phyloP scores from a whole-genome alignment of 495 filamentous ascomycete genomes.

The Podospora pseudopauciseta region DNA sequence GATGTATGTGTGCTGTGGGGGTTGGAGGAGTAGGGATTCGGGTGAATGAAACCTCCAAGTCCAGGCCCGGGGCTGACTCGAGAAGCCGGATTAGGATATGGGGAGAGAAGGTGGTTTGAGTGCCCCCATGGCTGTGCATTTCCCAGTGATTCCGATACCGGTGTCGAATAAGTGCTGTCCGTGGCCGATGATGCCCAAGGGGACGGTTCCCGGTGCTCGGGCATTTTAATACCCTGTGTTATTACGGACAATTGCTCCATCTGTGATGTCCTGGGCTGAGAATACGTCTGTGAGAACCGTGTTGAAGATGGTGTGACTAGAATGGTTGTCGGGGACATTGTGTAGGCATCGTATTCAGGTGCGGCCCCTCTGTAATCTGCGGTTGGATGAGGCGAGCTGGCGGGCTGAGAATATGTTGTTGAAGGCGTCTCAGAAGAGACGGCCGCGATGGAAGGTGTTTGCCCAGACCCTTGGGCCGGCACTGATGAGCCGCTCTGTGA shows the following conservation, averaged over 20 bases:
- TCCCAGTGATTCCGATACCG: constrained; percentile 36
- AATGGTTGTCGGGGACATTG: constrained; percentile 1
- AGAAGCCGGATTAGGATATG: constrained; percentile 24
- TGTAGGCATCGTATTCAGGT: not conserved
- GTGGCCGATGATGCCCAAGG: constrained; percentile 48
- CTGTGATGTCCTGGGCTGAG: constrained; percentile 18
- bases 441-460: not conserved
- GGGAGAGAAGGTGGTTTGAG: constrained; percentile 19
- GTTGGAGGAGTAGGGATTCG: not conserved
- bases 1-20: not conserved
- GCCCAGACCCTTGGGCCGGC: not conserved
- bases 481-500: not conserved
- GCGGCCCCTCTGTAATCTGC: not conserved
- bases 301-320: not conserved
- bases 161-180: constrained; percentile 49
- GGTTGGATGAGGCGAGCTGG: not conserved
- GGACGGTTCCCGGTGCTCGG: constrained; percentile 39
- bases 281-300: constrained; percentile 10
- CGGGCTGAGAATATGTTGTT: not conserved
- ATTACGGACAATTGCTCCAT: constrained; percentile 18
- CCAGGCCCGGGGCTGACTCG: constrained; percentile 27
- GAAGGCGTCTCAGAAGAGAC: not conserved
- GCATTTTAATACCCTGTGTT: constrained; percentile 19
- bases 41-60: constrained; percentile 11
- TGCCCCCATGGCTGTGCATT: constrained; percentile 13